Base-by-base conservation (phyloP, 257 asterid genomes). In the Solanum paucissectum region DNA sequence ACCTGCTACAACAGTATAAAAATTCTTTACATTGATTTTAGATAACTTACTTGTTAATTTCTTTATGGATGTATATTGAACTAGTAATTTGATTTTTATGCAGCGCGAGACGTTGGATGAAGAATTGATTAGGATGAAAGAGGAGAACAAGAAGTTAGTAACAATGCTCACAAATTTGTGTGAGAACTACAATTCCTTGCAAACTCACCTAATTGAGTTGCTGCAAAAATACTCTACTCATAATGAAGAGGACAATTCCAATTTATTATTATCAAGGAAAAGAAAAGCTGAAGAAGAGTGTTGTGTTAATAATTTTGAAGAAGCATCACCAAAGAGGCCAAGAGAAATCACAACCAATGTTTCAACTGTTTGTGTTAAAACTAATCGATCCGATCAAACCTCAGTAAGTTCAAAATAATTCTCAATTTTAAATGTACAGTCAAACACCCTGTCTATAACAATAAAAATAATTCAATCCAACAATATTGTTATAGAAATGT, bases 131-230 rank as follows among this genome's bases (percentile, higher is more conserved):
- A 89, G 86, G 89, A 88, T 89, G 93, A 92, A 81, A 83, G 88
- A 84, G 58, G 95, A 94, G 92, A 94, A 92, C 92, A 90, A 90
- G 95, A 93, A 90, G 91, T 90, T 95, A 23, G 89, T 83, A 8
- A 94, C 93, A 64, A 40, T 85, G 87, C 91, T 95, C 2, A 21
- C 90, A 33, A 55, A 64, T 55, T 77, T 92, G 12, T 86, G 88
- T 36, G 91, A 88, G 89, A 91, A 92, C 33, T 93, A 92, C 88
- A 82, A 27, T 12, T 33, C 81, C 36, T 46, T 89, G 62, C 88
- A 89, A 87, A 88, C 68, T 29, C 90, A 81, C 36, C 25, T 89
- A 44, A 83, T 25, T 16, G 90, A 92, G 60, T 89, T 92, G 87
- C 83, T 86, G 86, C 92, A 83, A 81, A 92, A 42, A 16, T 69